Percentiles rank a stretch among this genome's conserved stretches.
phyloP scores from a whole-genome alignment of 2,329 filamentous ascomycete species.

The Rhynchosporium agropyri region DNA sequence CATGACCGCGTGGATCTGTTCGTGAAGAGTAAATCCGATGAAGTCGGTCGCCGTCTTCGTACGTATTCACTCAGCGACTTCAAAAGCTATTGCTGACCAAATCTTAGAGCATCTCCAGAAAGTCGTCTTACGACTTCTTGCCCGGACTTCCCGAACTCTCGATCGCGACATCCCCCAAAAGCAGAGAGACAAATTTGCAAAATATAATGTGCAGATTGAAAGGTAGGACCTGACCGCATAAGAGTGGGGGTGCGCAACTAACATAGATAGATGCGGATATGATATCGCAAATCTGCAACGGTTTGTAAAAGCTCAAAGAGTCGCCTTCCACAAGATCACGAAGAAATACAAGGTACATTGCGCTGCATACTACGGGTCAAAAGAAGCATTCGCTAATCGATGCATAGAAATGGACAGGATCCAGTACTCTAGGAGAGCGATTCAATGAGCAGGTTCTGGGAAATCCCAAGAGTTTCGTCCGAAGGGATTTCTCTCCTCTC shows the following conservation, averaged over 20 bases:
- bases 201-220: constrained; percentile 38
- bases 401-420: constrained; percentile 77
- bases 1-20: constrained; percentile 80
- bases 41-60: constrained; percentile 72
- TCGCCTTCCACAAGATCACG: constrained; percentile 79
- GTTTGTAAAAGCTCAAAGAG: constrained; percentile 73
- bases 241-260: constrained; percentile 8
- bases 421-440: constrained; percentile 62
- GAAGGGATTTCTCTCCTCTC: constrained; percentile 61
- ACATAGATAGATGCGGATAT: constrained; percentile 58
- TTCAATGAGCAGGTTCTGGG: constrained; percentile 69
- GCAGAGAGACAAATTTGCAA: constrained; percentile 37
- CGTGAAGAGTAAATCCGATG: constrained; percentile 76
- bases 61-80: constrained; percentile 40
- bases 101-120: constrained; percentile 35
- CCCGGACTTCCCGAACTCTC: constrained; percentile 32
- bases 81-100: constrained; percentile 19
- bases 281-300: constrained; percentile 71
- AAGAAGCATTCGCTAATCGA: constrained; percentile 17
- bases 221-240: constrained; percentile 29
- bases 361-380: background rate
- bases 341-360: constrained; percentile 75
- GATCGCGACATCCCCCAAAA: constrained; percentile 35
- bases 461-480: constrained; percentile 71
- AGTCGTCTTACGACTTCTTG: constrained; percentile 33